Percentiles rank a stretch among this genome's conserved stretches.
phyloP scores from a whole-genome alignment of 345 rosid genomes.

The Citrus inodora region DNA sequence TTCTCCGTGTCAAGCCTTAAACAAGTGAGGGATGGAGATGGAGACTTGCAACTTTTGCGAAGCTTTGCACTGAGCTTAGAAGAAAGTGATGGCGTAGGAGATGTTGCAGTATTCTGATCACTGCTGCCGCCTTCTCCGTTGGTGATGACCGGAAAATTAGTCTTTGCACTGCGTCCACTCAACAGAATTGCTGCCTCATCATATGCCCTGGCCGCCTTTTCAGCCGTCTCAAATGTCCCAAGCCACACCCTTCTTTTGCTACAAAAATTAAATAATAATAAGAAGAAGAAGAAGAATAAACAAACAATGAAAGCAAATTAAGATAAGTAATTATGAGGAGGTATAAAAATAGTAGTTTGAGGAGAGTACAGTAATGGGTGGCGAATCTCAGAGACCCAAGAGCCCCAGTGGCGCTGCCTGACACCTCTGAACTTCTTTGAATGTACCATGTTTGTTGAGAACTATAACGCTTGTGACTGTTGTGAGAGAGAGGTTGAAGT shows the following conservation, averaged over 20 bases:
- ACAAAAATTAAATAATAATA: neutral
- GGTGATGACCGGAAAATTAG: slow-evolving; percentile 48
- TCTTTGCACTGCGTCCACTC: slow-evolving; percentile 76
- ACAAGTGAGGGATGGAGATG: slow-evolving; percentile 74
- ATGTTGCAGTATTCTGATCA: slow-evolving; percentile 7
- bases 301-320: neutral
- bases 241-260: slow-evolving; percentile 86
- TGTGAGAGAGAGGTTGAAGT: neutral
- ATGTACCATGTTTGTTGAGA: slow-evolving; percentile 35
- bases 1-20: slow-evolving; percentile 72
- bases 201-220: slow-evolving; percentile 72
- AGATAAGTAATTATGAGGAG: neutral
- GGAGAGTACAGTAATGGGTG: slow-evolving; percentile 61
- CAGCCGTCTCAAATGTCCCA: slow-evolving; percentile 76
- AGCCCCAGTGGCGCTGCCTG: slow-evolving; percentile 93
- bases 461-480: neutral
- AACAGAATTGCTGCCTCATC: slow-evolving; percentile 70
- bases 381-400: slow-evolving; percentile 89
- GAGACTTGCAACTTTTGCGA: slow-evolving; percentile 52
- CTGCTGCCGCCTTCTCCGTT: slow-evolving; percentile 3
- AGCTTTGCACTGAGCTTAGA: slow-evolving; percentile 58
- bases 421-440: slow-evolving; percentile 89
- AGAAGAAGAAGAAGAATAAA: neutral
- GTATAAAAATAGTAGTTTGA: neutral
- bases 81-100: slow-evolving; percentile 34